Evolutionary conservation across 2,329 filamentous ascomycete genomes (phyloP).

Genomic region (Hypocreales sp.): DNA sequence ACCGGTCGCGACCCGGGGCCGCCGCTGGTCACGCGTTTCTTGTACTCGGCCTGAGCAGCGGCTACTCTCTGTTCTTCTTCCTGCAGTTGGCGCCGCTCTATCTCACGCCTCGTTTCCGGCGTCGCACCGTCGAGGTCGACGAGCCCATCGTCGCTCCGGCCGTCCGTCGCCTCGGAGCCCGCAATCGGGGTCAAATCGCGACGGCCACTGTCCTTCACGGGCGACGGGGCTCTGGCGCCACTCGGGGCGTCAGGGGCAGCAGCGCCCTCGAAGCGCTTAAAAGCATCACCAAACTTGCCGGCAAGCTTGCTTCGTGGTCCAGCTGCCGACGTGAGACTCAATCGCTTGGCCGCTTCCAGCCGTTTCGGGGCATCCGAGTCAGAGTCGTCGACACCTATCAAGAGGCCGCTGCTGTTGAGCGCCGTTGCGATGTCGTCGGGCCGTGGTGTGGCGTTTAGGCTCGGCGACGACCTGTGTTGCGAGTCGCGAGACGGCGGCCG

Average conservation of each 20-base stretch:
- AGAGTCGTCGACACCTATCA: constrained; percentile 58
- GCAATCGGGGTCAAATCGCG: constrained; percentile 53
- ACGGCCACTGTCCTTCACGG: constrained; percentile 29
- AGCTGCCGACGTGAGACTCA: constrained; percentile 56
- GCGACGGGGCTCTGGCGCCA: constrained; percentile 29
- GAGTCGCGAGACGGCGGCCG: constrained; percentile 8
- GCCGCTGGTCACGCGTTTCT: constrained; percentile 49
- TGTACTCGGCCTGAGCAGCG: constrained; percentile 77
- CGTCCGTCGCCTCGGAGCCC: constrained; percentile 53
- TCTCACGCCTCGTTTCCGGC: constrained; percentile 77
- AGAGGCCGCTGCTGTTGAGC: constrained; percentile 67
- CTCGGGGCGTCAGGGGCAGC: constrained; percentile 12
- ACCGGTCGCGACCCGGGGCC: constrained; percentile 19
- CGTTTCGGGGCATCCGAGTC: constrained; percentile 36
- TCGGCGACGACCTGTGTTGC: constrained; percentile 22
- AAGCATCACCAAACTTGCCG: constrained; percentile 84
- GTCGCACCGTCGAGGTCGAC: constrained; percentile 52
- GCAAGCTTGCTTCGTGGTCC: constrained; percentile 71
- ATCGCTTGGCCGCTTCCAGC: constrained; percentile 44
- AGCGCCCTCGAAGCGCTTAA: constrained; percentile 71
- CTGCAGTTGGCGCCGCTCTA: constrained; percentile 66
- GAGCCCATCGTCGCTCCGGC: constrained; percentile 46
- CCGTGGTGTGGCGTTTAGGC: constrained; percentile 15
- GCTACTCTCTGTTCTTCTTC: constrained; percentile 86
- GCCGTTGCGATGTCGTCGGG: constrained; percentile 9